Percentiles rank a stretch among this genome's conserved stretches.
These are phyloP conservation scores for Fusarium caatingaense DNA, from an alignment of 2,329 filamentous ascomycete species.

Conservation along the genomic window DNA sequence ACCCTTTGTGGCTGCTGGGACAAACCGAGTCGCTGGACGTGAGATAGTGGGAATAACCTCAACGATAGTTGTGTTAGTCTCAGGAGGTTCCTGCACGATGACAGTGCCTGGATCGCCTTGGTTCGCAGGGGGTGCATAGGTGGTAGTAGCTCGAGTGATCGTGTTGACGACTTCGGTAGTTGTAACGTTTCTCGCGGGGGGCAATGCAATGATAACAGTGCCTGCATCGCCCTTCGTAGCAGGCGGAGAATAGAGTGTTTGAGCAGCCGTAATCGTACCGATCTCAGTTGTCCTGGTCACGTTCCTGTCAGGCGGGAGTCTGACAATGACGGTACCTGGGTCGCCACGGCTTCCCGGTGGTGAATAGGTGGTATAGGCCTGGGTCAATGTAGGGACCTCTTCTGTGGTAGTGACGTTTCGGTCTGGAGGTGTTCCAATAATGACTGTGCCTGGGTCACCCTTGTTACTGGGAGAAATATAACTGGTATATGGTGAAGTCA, in stretches of 20 bases:
- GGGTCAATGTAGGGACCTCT: not conserved
- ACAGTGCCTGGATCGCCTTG: constrained; percentile 28
- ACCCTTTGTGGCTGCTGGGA: constrained; percentile 5
- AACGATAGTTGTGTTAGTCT: constrained; percentile 23
- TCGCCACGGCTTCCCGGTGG: constrained; percentile 8
- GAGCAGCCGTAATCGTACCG: constrained; percentile 4
- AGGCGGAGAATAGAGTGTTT: constrained; percentile 20
- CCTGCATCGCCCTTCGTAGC: constrained; percentile 16
- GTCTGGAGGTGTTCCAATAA: constrained; percentile 18
- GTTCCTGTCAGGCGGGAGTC: constrained; percentile 15
- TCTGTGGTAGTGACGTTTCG: constrained; percentile 19
- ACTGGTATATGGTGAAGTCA: constrained; percentile 14
- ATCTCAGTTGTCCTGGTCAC: constrained; percentile 14
- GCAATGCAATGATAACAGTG: constrained; percentile 21
- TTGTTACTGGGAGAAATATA: constrained; percentile 5
- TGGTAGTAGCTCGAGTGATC: constrained; percentile 2
- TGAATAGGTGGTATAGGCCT: constrained; percentile 16
- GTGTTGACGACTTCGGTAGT: constrained; percentile 7
- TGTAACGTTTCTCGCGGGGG: constrained; percentile 23
- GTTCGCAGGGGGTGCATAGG: constrained; percentile 14
- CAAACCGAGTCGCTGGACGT: constrained; percentile 11
- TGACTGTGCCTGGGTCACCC: constrained; percentile 25
- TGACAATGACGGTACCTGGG: constrained; percentile 22
- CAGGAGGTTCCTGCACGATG: constrained; percentile 20
- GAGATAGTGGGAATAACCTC: constrained; percentile 17